Evolutionary conservation across 2,329 filamentous ascomycete genomes (phyloP), one percentile per base, ranked within the genome.

Genomic region (Aspergillus unguis): DNA sequence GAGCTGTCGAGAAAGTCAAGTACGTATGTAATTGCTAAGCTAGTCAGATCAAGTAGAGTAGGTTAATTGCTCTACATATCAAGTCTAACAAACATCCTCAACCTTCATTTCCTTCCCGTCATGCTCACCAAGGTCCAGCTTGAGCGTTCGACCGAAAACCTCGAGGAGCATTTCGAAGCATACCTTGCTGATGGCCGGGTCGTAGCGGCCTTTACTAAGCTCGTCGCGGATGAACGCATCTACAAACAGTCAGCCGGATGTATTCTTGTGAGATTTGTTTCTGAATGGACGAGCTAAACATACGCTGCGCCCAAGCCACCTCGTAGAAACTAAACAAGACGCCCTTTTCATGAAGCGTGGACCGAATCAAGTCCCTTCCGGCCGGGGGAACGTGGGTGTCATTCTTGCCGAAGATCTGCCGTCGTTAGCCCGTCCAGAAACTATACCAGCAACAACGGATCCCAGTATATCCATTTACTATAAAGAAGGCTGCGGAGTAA

Each of bases 151-250:
- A 0, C 83, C 85, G 72, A 96, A 96, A 54, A 96, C 66, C 75
- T 96, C 92, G 11, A 94, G 77, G 63, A 96, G 73, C 71, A 96
- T 87, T 77, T 95, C 89, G 67, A 95, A 96, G 75, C 92, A 96
- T 33, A 92, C 82, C 67, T 91, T 92, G 3, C 85, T 85, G 52
- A 96, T 80, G 23, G 88, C 90, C 1, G 92, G 89, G 68, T 96
- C 92, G 66, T 96, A 96, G 27, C 92, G 81, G n/a, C 91, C 92
- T 75, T 96, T 96, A 71, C 87, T 91, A 54, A 94, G 77, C 76
- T 96, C 92, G 65, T 96, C 92, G 17, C 92, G 81, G 69, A 96
- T 95, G 68, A 96, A 96, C 4, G 92, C 92, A 75, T 95, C 80
- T 81, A 46, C 41, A 25, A 10, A 37, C 26, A 37, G 48, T 55